Evolutionary conservation across 441 rosid genomes (phyloP), one percentile per base, ranked within the genome.

Genomic region (Populus trichocarpa): DNA sequence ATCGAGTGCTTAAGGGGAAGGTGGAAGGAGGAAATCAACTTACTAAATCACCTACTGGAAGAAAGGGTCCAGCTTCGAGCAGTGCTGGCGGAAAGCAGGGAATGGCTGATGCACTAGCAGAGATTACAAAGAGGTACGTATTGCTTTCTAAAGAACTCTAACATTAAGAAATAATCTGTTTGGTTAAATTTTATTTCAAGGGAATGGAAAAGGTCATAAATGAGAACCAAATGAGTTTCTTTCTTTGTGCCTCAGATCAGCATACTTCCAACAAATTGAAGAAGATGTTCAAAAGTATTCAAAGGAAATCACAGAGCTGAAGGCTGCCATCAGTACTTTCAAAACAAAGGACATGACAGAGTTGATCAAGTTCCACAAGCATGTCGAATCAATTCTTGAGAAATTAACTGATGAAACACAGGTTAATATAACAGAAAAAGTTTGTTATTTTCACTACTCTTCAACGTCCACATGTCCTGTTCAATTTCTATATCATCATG

Each of bases 51-150:
- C n/a, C 83, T 30, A 69, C 70, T 2, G 91, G 88, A 50, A 82
- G 83, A 80, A 89, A 83, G 61, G n/a, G 85, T 57, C 67, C 82
- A 10, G 81, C 78, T 33, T 83, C 70, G 4, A 68, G 70, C 72
- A 67, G 83, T 16, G 73, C 74, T 42, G 79, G 91, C 67, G 97
- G 94, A 65, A 89, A 91, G 78, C 93, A 92, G 87, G 98, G 98
- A 81, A 91, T 93, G 97, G 97, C 99, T 59, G 98, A 96, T 85
- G 99, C 99, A 53, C 88, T 96, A 13, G 95, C 97, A 64, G 97
- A 96, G 88, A 96, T 91, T 82, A 92, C 98, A 42, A 94, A 89
- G 84, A 91, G 95, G 91, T 90, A 86, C 18, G 46, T 3, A 11
- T 40, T 40, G 53, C 23, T 68, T 46, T 71, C 32, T 59, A 28